Conservation (phyloP, 768 basidiomycete genomes). For the Tephrocybe sp. region DNA sequence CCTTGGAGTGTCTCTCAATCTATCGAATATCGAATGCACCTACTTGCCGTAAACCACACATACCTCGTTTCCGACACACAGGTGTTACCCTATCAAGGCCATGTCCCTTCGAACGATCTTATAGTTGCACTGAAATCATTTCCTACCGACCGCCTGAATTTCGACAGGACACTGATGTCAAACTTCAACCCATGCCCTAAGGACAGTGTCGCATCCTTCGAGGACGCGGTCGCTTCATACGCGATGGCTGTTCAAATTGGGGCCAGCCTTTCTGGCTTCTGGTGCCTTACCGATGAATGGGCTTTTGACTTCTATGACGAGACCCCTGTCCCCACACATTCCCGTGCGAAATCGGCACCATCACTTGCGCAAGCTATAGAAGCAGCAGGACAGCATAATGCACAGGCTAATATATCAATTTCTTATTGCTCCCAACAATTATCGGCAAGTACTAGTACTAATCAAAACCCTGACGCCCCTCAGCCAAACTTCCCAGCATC, state of each 20-base stretch:
- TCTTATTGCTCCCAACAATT: constrained; percentile 5
- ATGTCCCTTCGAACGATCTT: constrained; percentile 51
- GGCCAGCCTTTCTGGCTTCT: constrained; percentile 56
- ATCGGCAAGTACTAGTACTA: neutral
- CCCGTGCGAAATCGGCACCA: constrained; percentile 10
- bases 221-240: constrained; percentile 57
- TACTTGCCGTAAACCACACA: constrained; percentile 55
- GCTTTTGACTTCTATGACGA: constrained; percentile 46
- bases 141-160: constrained; percentile 40
- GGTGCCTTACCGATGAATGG: constrained; percentile 76
- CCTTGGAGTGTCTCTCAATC: constrained; percentile 63
- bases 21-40: constrained; percentile 63
- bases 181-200: constrained; percentile 52
- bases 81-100: constrained; percentile 75
- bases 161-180: constrained; percentile 35
- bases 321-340: constrained; percentile 14
- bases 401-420: constrained; percentile 13
- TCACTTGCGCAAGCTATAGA: constrained; percentile 34
- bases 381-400: constrained; percentile 42
- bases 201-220: constrained; percentile 32
- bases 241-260: constrained; percentile 74
- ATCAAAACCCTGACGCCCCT: constrained; percentile 16
- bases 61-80: constrained; percentile 49
- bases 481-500: constrained; percentile 14
- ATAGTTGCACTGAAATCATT: constrained; percentile 46